Evolutionary conservation across 129 eudicot genomes (phyloP).

Genomic region (Artemisia annua): DNA sequence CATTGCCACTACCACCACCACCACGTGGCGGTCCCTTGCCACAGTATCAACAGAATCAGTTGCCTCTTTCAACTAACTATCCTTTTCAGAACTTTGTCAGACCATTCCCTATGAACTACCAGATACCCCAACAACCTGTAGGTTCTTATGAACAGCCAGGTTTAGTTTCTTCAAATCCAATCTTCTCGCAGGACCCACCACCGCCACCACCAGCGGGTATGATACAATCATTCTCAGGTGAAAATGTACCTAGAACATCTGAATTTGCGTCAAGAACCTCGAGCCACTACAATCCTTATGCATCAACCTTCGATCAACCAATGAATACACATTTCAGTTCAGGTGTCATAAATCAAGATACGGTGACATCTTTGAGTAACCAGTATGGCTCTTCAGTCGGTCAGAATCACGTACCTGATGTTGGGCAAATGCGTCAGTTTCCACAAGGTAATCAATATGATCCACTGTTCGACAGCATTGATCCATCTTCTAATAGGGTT

Average conservation of each 20-base stretch:
- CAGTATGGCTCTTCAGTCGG: constrained; percentile 33
- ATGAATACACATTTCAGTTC: constrained; percentile 52
- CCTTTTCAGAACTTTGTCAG: constrained; percentile 39
- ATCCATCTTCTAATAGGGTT: constrained; percentile 55
- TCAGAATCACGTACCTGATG: constrained; percentile 39
- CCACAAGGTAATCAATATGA: constrained; percentile 73
- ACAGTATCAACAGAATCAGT: constrained; percentile 49
- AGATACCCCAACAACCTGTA: constrained; percentile 35
- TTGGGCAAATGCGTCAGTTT: constrained; percentile 36
- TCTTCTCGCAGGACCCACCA: too few relatives aligned
- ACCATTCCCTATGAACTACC: constrained; percentile 40
- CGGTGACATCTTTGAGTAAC: constrained; percentile 30
- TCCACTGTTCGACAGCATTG: constrained; percentile 78
- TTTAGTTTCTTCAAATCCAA: constrained; percentile 27
- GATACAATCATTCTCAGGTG: constrained; percentile 36
- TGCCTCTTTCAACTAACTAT: constrained; percentile 41
- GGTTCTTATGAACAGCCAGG: constrained; percentile 37
- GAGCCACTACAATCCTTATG: constrained; percentile 73
- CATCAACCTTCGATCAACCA: constrained; percentile 80
- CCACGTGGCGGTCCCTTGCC: constrained; percentile 40
- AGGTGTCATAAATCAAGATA: constrained; percentile 39
- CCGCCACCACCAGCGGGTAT: constrained; percentile 31
- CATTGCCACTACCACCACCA: constrained; percentile 58
- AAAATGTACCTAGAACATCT: constrained; percentile 31
- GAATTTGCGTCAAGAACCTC: constrained; percentile 50